Evolutionary conservation across 129 eudicot genomes (phyloP), one percentile per base, ranked within the genome.

Genomic region (Flaveria robusta): DNA sequence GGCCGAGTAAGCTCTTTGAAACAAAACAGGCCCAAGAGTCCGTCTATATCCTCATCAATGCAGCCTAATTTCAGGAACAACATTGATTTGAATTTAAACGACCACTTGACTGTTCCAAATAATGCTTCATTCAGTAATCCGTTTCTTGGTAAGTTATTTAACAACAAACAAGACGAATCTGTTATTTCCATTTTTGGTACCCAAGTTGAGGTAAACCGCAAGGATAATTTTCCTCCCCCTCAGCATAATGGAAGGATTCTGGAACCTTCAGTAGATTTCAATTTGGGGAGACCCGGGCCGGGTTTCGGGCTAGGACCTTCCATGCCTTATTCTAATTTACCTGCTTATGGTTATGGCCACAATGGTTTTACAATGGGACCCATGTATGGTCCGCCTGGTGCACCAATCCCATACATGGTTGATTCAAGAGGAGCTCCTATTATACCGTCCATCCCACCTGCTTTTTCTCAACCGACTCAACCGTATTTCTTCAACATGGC

Each of bases 121-220:
- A 89, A 89, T 55, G 22, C 80, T 22, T 84, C 79, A 12, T 81
- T 81, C 8, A 80, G 80, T 50, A 84, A 56, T 60, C 70, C 77
- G n/a, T 78, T 60, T 76, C 76, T 83, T 4, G 81, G 81, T 27
- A 86, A 82, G 87, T 42, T 84, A 79, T 84, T 89, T 54, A 83
- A 71, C 59, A 85, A 72, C n/a, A 84, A 70, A 64, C 76, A 86
- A 49, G 86, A 85, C 70, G 93, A 83, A 5, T 69, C 88, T 59
- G 90, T 70, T 31, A 87, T 94, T 65, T 88, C 96, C 56, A 83
- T 88, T 74, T 76, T 94, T 82, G 98, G 98, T 43, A 71, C 87
- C 50, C 85, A 78, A 82, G 93, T 93, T 60, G 92, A 85, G 82
- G 87, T 88, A 65, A 87, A 81, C 26, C 83, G 65, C 9, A 84